phyloP scores from a whole-genome alignment of 2,329 filamentous ascomycete genomes.

The Phyllosticta citribraziliensis region DNA sequence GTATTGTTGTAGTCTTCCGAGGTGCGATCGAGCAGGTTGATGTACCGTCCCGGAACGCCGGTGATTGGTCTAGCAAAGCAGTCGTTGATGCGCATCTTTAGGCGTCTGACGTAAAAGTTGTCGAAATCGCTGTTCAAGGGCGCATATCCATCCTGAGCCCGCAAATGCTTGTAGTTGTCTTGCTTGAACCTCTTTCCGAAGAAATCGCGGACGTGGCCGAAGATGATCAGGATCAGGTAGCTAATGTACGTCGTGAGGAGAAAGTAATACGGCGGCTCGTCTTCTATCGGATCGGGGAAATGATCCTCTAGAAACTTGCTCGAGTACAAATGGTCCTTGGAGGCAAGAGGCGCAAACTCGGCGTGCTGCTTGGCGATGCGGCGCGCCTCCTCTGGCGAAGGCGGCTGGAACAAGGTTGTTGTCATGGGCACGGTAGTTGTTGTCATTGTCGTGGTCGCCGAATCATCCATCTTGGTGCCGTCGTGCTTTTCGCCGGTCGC shows the following conservation, averaged over 20 bases:
- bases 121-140: conserved; percentile 97
- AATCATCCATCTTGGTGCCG: conserved; percentile 56
- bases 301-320: conserved; percentile 77
- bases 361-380: conserved; percentile 69
- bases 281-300: conserved; percentile 75
- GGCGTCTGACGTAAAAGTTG: conserved; percentile 88
- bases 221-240: conserved; percentile 89
- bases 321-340: conserved; percentile 74
- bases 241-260: conserved; percentile 97
- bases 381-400: conserved; percentile 71
- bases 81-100: conserved; percentile 94
- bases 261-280: conserved; percentile 95
- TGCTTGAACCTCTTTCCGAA: conserved; percentile 93
- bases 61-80: conserved; percentile 90
- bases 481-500: conserved; percentile 59
- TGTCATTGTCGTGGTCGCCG: conserved; percentile 41
- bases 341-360: conserved; percentile 80
- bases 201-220: conserved; percentile 92
- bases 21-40: conserved; percentile 83
- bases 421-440: neutral
- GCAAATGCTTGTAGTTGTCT: conserved; percentile 76
- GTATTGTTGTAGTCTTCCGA: conserved; percentile 86
- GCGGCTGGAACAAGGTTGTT: conserved; percentile 72
- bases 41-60: conserved; percentile 86
- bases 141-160: conserved; percentile 78